These are phyloP conservation scores for Pseudevernia furfuracea DNA, from an alignment of 495 filamentous ascomycete genomes.

Conservation along the genomic window DNA sequence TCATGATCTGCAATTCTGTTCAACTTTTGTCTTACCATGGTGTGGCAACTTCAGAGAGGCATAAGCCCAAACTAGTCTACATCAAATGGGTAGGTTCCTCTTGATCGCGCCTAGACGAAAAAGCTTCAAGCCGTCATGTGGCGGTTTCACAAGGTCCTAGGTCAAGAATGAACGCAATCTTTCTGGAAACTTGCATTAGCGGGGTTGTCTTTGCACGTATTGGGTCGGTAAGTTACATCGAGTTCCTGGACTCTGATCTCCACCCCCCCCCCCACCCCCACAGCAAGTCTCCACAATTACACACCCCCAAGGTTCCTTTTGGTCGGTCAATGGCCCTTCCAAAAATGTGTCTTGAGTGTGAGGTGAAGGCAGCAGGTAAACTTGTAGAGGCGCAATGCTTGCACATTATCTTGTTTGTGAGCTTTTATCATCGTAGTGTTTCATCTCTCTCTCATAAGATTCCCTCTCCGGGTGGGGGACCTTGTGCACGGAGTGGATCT, in stretches of 20 bases:
- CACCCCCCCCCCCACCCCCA: neutral
- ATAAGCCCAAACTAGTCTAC: neutral
- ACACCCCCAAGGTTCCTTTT: neutral
- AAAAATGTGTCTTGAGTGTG: neutral
- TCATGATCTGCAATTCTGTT: neutral
- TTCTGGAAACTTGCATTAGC: neutral
- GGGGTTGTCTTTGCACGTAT: neutral
- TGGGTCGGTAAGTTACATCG: neutral
- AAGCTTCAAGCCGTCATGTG: too few relatives aligned
- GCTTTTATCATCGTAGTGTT: neutral
- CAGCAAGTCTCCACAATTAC: neutral
- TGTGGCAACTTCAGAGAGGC: accelerated
- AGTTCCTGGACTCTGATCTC: neutral
- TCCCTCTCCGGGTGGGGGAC: neutral
- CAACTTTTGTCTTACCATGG: neutral
- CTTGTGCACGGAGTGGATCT: neutral
- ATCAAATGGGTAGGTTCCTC: too few relatives aligned
- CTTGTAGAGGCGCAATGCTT: neutral
- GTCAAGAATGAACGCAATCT: neutral
- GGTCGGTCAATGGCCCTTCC: neutral
- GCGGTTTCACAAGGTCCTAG: too few relatives aligned
- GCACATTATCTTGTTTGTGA: neutral
- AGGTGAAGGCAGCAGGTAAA: neutral
- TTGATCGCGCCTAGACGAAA: too few relatives aligned
- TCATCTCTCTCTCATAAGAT: too few relatives aligned